Base-by-base conservation (phyloP, 2,329 filamentous ascomycete genomes). In the Fusarium sp. region DNA sequence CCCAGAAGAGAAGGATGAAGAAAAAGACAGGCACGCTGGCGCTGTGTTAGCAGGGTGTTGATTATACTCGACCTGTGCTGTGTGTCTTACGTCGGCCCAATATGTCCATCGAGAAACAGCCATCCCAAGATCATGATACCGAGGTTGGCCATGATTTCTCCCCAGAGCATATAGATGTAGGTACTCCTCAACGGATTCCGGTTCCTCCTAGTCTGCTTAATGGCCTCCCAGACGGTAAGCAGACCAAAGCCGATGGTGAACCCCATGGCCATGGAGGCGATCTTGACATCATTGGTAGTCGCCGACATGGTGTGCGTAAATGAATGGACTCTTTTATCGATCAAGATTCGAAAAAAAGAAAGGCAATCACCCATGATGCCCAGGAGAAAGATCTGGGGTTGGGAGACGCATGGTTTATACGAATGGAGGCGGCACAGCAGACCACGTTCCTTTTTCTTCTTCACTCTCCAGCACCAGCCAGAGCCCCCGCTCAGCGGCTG, bases 91-190 rank as follows among this genome's bases (percentile, higher is more conserved):
- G 63, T 69, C 9, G 73, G 60, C 4, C 61, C 60, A 9, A 81
- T 65, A 6, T 73, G 57, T 1, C 71, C 74, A 36, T 75, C 66
- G 1, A 81, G 57, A 48, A 76, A 77, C 1, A 80, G 62, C 70
- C 75, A 81, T 4, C 71, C 76, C 2, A 79, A 55, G 9, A 80
- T 64, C 6, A 71, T 71, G 45, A 80, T 77, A 9, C 64, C 61
- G 1, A 78, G 21, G 46, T 77, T 80, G 10, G 76, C 76, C 1
- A 71, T 4, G 5, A 80, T 74, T 49, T 82, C 79, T 14, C 74
- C 70, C 79, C 80, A 82, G 8, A 82, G 69, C 79, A 80, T 79
- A 61, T 76, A 75, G 14, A 80, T 72, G 55, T 80, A 81, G 4
- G 70, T 56, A 39, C 73, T 77, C 21, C 74, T 70, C 1, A 73